phyloP scores from a whole-genome alignment of 2,329 filamentous ascomycete species.

The Alternaria incomplexa region DNA sequence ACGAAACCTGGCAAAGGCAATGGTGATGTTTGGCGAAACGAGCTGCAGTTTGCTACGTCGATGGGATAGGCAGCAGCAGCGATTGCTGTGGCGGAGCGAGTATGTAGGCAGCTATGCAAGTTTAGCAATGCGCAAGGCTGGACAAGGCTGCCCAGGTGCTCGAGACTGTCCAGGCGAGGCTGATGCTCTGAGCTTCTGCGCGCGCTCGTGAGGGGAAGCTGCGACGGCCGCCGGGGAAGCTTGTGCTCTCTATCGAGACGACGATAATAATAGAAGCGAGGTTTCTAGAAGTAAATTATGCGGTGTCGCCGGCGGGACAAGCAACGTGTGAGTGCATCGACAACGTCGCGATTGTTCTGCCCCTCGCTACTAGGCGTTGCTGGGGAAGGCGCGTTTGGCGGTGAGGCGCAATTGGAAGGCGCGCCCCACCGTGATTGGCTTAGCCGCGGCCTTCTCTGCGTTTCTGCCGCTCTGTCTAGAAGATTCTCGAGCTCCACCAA shows the following conservation, averaged over 20 bases:
- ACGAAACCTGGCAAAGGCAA: neutral
- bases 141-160: conserved; percentile 6
- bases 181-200: neutral
- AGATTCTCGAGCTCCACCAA: conserved; percentile 46
- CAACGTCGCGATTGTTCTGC: conserved; percentile 15
- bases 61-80: neutral
- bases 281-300: neutral
- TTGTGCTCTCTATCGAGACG: neutral
- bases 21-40: neutral
- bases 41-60: neutral
- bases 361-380: conserved; percentile 23
- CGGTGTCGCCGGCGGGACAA: neutral
- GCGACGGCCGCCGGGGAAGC: neutral
- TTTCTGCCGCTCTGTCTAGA: conserved; percentile 46
- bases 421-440: conserved; percentile 32
- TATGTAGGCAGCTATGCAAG: conserved; percentile 12
- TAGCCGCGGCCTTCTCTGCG: conserved; percentile 30
- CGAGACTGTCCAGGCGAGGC: neutral
- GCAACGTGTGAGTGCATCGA: neutral
- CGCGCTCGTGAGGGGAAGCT: neutral
- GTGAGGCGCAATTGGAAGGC: conserved; percentile 27
- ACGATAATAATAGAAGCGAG: neutral
- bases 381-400: conserved; percentile 27
- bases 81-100: conserved; percentile 1
- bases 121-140: conserved; percentile 8